phyloP scores from a whole-genome alignment of 1,139 yeast species.

The Kurtzmaniella natalensis region DNA sequence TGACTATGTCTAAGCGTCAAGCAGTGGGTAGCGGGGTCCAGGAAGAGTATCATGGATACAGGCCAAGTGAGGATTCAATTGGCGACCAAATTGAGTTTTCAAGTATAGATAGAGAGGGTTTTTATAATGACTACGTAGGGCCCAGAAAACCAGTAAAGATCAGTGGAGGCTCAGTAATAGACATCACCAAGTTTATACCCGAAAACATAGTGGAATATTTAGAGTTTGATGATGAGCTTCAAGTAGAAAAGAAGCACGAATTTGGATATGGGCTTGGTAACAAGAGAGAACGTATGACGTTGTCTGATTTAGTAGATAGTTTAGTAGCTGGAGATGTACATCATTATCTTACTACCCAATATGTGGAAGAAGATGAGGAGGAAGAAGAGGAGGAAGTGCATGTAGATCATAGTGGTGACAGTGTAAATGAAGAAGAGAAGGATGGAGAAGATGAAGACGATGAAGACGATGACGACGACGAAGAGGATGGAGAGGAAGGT shows the following conservation, averaged over 20 bases:
- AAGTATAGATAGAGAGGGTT: constrained; percentile 11
- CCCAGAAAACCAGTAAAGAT: constrained; percentile 38
- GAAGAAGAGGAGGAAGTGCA: constrained; percentile 17
- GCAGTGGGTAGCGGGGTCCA: background rate
- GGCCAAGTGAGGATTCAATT: constrained; percentile 5
- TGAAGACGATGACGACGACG: constrained; percentile 12
- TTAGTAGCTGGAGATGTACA: constrained; percentile 36
- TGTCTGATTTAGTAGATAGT: constrained; percentile 41
- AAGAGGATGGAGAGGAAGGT: constrained; percentile 9
- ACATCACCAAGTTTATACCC: constrained; percentile 26
- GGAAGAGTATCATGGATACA: constrained; percentile 8
- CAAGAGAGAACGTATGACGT: constrained; percentile 43
- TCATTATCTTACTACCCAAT: constrained; percentile 66
- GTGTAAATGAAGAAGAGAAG: constrained; percentile 3
- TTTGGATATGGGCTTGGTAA: constrained; percentile 69
- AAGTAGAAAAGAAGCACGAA: constrained; percentile 51
- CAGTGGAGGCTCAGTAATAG: constrained; percentile 17
- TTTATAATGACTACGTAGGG: constrained; percentile 26
- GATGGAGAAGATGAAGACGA: constrained; percentile 8
- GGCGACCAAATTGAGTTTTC: constrained; percentile 12
- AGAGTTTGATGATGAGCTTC: constrained; percentile 30
- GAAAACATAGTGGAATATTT: constrained; percentile 31
- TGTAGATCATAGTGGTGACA: constrained; percentile 11
- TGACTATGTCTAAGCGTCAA: background rate
- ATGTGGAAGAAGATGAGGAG: constrained; percentile 21